Conservation (phyloP, 441 rosid genomes). For the Pelargonium cotyledonis region DNA sequence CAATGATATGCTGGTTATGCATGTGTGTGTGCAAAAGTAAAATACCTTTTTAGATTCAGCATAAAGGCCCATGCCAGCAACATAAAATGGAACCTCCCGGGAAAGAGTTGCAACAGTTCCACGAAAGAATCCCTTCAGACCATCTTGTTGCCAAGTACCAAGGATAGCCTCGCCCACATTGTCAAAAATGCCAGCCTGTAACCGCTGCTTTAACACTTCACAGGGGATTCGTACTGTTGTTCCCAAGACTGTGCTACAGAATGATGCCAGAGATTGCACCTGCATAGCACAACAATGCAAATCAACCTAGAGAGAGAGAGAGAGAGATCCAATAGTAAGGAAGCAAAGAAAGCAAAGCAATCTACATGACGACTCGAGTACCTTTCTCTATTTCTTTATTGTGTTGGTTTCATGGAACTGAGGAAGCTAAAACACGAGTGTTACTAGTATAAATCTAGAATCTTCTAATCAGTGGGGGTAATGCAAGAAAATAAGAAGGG, state of each 20-base stretch:
- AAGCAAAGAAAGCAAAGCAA: no score
- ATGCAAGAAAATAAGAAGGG: neutral
- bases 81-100: slow-evolving; percentile 95
- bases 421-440: no score
- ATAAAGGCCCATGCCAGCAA: slow-evolving; percentile 87
- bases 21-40: neutral
- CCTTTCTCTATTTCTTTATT: neutral
- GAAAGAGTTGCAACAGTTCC: slow-evolving; percentile 95
- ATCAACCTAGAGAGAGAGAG: neutral
- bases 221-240: slow-evolving; percentile 94
- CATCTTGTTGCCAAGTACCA: slow-evolving; percentile 94
- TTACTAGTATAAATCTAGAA: no score
- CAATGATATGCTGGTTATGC: neutral
- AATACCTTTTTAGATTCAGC: slow-evolving; percentile 89
- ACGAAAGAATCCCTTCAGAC: slow-evolving; percentile 86
- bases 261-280: slow-evolving; percentile 91
- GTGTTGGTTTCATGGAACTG: neutral
- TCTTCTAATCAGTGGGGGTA: no score
- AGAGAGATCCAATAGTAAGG: neutral
- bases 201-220: slow-evolving; percentile 93
- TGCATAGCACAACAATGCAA: slow-evolving; percentile 29
- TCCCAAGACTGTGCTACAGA: slow-evolving; percentile 89
- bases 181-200: slow-evolving; percentile 83
- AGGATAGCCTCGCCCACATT: slow-evolving; percentile 86
- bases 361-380: neutral